Conservation (phyloP, 805 yeast genomes). For the Lipomyces yamanashiensis region DNA sequence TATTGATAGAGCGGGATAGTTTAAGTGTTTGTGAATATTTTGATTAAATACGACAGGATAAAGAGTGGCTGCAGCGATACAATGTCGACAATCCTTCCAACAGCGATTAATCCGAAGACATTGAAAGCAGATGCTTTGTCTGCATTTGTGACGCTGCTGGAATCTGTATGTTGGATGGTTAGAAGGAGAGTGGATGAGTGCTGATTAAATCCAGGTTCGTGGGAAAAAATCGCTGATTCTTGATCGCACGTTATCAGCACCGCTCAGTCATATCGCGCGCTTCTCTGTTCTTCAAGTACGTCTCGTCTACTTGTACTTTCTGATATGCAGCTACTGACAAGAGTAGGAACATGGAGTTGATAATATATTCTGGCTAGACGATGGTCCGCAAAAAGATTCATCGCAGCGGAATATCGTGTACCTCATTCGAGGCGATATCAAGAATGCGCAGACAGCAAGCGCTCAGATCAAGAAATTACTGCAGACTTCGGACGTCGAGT, state of each 20-base stretch:
- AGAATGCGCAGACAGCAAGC: slow-evolving; percentile 30
- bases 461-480: slow-evolving; percentile 36
- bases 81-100: slow-evolving; percentile 16
- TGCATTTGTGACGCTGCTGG: slow-evolving; percentile 40
- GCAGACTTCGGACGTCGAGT: slow-evolving; percentile 27
- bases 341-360: slow-evolving; percentile 52
- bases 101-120: slow-evolving; percentile 27
- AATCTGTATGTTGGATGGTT: slow-evolving; percentile 35
- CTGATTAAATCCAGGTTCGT: slow-evolving; percentile 26
- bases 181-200: background rate
- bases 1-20: background rate
- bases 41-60: too few species aligned
- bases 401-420: slow-evolving; percentile 38
- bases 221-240: slow-evolving; percentile 48
- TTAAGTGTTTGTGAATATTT: background rate
- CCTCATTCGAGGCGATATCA: slow-evolving; percentile 38
- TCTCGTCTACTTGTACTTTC: too few species aligned
- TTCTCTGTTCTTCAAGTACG: slow-evolving; percentile 56
- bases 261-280: slow-evolving; percentile 60
- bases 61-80: too few species aligned
- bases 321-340: too few species aligned
- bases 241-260: slow-evolving; percentile 54
- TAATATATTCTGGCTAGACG: slow-evolving; percentile 54
- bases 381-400: slow-evolving; percentile 34
- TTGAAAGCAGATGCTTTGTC: slow-evolving; percentile 33